Percentiles rank a stretch among this genome's conserved stretches.
Conservation (phyloP, 2,329 filamentous ascomycete species). For the Ophiosphaerella narmari region DNA sequence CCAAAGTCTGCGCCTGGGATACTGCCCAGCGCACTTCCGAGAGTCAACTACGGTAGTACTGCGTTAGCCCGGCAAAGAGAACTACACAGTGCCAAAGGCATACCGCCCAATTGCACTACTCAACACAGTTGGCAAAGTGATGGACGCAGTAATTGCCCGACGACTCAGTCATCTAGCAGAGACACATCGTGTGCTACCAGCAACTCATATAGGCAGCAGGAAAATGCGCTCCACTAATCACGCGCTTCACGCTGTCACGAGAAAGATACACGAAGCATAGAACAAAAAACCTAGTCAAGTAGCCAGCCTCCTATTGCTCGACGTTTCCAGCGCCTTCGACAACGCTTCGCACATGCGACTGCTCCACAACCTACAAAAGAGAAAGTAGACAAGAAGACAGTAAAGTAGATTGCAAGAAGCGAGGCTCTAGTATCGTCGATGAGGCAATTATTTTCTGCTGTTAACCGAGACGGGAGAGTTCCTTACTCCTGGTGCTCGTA, state of each 20-base stretch:
- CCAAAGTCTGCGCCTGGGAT: conserved; percentile 15
- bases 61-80: conserved; percentile 31
- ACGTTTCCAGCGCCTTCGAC: conserved; percentile 16
- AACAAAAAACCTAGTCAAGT: conserved; percentile 17
- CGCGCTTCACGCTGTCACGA: conserved; percentile 30
- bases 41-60: conserved; percentile 28
- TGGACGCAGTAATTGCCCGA: conserved; percentile 31
- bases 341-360: too few species aligned
- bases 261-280: conserved; percentile 30
- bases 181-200: conserved; percentile 24
- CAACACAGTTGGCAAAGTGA: conserved; percentile 34
- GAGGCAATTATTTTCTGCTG: too few species aligned
- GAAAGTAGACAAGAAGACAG: too few species aligned
- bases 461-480: too few species aligned
- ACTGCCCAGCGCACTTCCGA: conserved; percentile 22
- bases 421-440: too few species aligned
- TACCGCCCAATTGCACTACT: conserved; percentile 34
- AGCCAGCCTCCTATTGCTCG: conserved; percentile 36
- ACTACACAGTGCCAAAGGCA: conserved; percentile 30
- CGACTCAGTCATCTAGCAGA: conserved; percentile 18
- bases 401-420: too few species aligned
- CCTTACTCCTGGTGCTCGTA: too few species aligned
- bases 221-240: conserved; percentile 28
- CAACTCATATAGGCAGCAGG: conserved; percentile 31
- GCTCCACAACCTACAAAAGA: too few species aligned